phyloP scores from a whole-genome alignment of 2,329 filamentous ascomycete species.

The Rhinocladiella mackenziei region DNA sequence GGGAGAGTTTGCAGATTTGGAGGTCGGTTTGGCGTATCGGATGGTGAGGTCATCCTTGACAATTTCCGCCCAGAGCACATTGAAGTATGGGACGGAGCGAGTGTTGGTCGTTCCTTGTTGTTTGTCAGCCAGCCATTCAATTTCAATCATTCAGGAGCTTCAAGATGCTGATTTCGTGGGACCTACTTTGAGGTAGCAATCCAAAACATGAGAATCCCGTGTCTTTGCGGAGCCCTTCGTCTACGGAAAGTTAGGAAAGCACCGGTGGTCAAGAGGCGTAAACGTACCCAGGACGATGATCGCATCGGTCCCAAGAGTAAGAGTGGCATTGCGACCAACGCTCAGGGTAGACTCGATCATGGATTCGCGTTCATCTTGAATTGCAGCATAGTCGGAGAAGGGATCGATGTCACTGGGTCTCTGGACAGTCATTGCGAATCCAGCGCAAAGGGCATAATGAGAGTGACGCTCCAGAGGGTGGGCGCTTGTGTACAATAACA shows the following conservation, averaged over 20 bases:
- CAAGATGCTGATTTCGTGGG: constrained; percentile 1
- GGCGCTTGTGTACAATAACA: too few species aligned
- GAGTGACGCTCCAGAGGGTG: too few species aligned
- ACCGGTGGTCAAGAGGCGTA: neutral
- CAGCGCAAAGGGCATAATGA: constrained; percentile 15
- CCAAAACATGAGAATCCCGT: constrained; percentile 53
- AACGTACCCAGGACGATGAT: constrained; percentile 54
- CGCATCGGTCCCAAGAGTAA: constrained; percentile 59
- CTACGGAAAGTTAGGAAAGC: constrained; percentile 16
- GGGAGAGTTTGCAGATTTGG: constrained; percentile 47
- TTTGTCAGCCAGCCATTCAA: constrained; percentile 4
- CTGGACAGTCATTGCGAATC: constrained; percentile 13
- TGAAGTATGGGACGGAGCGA: constrained; percentile 68
- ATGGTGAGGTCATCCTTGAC: constrained; percentile 61
- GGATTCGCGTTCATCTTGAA: constrained; percentile 33
- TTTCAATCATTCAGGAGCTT: too few species aligned
- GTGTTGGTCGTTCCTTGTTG: constrained; percentile 46
- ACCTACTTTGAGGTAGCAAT: constrained; percentile 49
- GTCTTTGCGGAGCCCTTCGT: constrained; percentile 19
- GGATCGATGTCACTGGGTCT: constrained; percentile 13
- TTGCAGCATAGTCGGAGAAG: constrained; percentile 18
- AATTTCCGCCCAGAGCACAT: constrained; percentile 76
- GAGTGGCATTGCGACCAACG: constrained; percentile 55
- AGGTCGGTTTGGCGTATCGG: constrained; percentile 62
- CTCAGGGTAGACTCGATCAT: constrained; percentile 46